phyloP scores from a whole-genome alignment of 169 alveolate species.

The Babesia ovata region DNA sequence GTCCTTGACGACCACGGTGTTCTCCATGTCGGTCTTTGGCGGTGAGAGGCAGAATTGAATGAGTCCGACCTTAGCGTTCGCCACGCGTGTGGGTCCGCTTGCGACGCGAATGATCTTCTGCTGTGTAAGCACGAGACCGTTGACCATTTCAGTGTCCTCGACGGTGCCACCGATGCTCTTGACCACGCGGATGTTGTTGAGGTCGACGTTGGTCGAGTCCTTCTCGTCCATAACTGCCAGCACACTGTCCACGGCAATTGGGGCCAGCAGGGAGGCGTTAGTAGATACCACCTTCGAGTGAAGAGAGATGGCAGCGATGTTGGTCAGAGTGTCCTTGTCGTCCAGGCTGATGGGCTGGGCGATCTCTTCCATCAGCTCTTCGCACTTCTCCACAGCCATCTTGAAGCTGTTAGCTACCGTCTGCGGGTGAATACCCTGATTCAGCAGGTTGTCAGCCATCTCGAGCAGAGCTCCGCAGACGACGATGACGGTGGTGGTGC shows the following conservation, averaged over 20 bases:
- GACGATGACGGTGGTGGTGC: conserved; percentile 99
- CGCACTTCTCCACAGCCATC: conserved; percentile 87
- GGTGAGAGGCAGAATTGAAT: conserved; percentile 98
- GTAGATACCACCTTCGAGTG: conserved; percentile 96
- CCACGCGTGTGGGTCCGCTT: conserved; percentile 93
- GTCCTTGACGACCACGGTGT: conserved; percentile 92
- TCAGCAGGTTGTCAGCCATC: conserved; percentile 92
- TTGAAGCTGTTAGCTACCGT: conserved; percentile 94
- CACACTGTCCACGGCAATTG: conserved; percentile 99
- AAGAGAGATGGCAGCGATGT: conserved; percentile 95
- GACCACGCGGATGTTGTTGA: conserved; percentile 85
- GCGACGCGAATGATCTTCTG: conserved; percentile 94
- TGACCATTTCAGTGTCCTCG: conserved; percentile 97
- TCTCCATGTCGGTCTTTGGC: conserved; percentile 99
- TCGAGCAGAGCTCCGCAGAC: conserved; percentile 96
- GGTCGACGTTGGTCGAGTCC: conserved; percentile 85
- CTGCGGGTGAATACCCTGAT: conserved; percentile 97
- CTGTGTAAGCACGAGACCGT: conserved; percentile 96
- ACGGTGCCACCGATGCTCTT: conserved; percentile 98
- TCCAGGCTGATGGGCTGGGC: conserved; percentile 91
- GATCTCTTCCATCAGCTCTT: conserved; percentile 90
- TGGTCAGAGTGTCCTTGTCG: conserved; percentile 92
- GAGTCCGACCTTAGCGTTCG: conserved; percentile 95
- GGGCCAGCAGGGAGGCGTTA: conserved; percentile 94
- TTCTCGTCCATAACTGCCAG: conserved; percentile 73